These are phyloP conservation scores for Carex scoparia DNA, from an alignment of 176 grass and related monocot genomes.

Conservation along the genomic window DNA sequence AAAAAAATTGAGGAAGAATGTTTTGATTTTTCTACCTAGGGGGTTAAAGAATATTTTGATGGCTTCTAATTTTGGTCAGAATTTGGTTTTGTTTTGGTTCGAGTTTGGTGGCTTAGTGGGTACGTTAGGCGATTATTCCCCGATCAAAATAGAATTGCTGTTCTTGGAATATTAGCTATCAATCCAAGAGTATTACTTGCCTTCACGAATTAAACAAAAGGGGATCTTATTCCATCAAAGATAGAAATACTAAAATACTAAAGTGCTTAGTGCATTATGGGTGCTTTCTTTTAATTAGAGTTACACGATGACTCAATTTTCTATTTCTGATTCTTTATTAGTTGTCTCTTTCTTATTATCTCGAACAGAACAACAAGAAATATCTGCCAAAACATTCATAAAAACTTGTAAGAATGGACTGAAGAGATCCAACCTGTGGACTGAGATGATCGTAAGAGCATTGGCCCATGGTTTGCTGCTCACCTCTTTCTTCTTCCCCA, in stretches of 20 bases:
- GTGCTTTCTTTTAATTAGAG: not conserved
- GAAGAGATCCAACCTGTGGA: not conserved
- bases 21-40: no score
- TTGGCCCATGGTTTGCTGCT: conserved; percentile 24
- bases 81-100: not conserved
- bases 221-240: conserved; percentile 8
- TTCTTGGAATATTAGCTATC: not conserved
- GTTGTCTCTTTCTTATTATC: not conserved
- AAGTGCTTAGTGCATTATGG: not conserved
- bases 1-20: not conserved
- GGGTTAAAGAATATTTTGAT: not conserved
- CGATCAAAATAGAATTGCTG: conserved; percentile 15
- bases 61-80: not conserved
- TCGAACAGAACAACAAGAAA: not conserved
- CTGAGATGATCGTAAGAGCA: conserved; percentile 25
- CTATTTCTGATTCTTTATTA: not conserved
- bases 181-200: not conserved
- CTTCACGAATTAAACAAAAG: conserved; percentile 6
- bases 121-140: not conserved
- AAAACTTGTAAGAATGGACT: not conserved
- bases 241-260: not conserved
- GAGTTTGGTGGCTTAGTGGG: not conserved
- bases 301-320: not conserved
- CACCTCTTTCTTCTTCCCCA: not conserved
- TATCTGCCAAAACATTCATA: not conserved